A percentile compares a stretch with the other conserved stretches of the same genome.
These are phyloP conservation scores for Pythium oligandrum DNA, from an alignment of 352 stramenopile species.

Conservation along the genomic window DNA sequence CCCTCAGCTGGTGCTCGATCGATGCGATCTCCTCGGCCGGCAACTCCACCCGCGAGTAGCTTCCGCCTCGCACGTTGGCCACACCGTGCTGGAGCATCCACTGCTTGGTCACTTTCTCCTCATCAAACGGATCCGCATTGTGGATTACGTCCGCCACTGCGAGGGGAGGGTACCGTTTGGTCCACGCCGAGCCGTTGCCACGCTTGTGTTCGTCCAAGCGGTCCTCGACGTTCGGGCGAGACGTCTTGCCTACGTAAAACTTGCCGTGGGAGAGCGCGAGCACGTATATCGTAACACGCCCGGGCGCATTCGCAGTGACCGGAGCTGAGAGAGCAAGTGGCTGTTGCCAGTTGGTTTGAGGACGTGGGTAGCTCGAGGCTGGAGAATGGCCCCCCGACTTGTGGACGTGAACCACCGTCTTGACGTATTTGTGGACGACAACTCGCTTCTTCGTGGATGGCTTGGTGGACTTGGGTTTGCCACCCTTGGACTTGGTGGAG, in stretches of 20 bases:
- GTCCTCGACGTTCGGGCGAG: constrained; percentile 11
- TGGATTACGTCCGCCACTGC: constrained; percentile 6
- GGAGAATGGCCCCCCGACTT: constrained; percentile 3
- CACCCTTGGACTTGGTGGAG: constrained; percentile 1
- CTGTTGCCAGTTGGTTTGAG: constrained; percentile 5
- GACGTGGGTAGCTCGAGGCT: constrained; percentile 5
- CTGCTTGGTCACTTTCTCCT: constrained; percentile 17
- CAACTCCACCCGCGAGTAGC: constrained; percentile 11
- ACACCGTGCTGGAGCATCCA: constrained; percentile 17
- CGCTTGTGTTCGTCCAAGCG: constrained; percentile 14
- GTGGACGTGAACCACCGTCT: constrained; percentile 5
- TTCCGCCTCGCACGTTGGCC: constrained; percentile 12
- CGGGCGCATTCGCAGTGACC: constrained; percentile 4
- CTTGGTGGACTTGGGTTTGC: not conserved
- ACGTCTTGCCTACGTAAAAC: constrained; percentile 17
- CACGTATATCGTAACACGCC: constrained; percentile 15
- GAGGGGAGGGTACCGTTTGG: constrained; percentile 11
- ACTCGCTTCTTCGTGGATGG: constrained; percentile 6
- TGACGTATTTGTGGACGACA: constrained; percentile 7
- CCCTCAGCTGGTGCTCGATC: constrained; percentile 9
- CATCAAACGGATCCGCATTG: constrained; percentile 16
- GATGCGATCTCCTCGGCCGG: constrained; percentile 3
- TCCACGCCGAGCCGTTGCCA: constrained; percentile 15
- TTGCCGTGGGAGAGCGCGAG: constrained; percentile 13
- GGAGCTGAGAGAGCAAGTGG: constrained; percentile 3